Percentiles rank a stretch among this genome's conserved stretches.
These are phyloP conservation scores for Clavariopsis aquatica DNA, from an alignment of 495 filamentous ascomycete genomes.

Conservation along the genomic window DNA sequence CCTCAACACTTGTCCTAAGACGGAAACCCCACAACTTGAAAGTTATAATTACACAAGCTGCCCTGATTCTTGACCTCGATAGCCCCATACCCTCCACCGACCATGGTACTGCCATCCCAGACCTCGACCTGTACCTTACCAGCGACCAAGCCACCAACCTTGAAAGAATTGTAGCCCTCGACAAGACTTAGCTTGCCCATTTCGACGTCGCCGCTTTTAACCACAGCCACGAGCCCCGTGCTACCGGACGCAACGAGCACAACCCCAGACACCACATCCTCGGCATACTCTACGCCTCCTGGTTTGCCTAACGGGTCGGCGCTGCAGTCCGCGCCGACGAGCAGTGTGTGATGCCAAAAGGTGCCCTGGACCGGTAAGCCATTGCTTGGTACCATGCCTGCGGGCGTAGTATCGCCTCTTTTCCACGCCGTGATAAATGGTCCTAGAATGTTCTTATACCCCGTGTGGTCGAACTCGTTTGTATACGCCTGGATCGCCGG, in stretches of 20 bases:
- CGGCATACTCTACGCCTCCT: background rate
- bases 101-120: conserved; percentile 28
- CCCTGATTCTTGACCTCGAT: conserved; percentile 5
- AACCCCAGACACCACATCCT: conserved; percentile 25
- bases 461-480: conserved; percentile 22
- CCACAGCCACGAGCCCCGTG: conserved; percentile 14
- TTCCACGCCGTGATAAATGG: conserved; percentile 27
- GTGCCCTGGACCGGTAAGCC: conserved; percentile 19
- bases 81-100: conserved; percentile 23
- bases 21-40: conserved; percentile 12
- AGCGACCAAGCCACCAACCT: conserved; percentile 9
- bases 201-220: conserved; percentile 18
- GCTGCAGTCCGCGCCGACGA: conserved; percentile 11
- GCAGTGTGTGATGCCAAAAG: conserved; percentile 31
- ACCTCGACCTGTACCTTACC: conserved; percentile 30
- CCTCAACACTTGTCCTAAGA: too few species aligned
- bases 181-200: conserved; percentile 8
- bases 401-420: conserved; percentile 12
- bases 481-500: conserved; percentile 14
- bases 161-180: conserved; percentile 28
- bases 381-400: conserved; percentile 24
- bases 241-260: conserved; percentile 20
- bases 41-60: conserved; percentile 6
- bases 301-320: conserved; percentile 21
- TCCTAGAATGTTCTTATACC: conserved; percentile 18